These are phyloP conservation scores for Phytophthora sp. DNA, from an alignment of 352 stramenopile species.

Conservation along the genomic window DNA sequence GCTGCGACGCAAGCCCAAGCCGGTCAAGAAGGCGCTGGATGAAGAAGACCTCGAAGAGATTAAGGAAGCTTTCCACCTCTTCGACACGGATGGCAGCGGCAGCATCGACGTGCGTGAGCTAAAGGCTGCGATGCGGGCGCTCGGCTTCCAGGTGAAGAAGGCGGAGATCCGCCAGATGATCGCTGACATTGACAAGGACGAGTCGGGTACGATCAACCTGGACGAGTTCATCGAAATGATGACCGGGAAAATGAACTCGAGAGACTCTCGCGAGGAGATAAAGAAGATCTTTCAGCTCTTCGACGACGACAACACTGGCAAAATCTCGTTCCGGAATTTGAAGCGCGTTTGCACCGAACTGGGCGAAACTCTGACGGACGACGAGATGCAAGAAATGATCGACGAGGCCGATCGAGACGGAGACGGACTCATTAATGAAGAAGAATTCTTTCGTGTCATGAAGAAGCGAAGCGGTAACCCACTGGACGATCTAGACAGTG, in stretches of 20 bases:
- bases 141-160: constrained; percentile 95
- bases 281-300: constrained; percentile 96
- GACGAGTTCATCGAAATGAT: constrained; percentile 97
- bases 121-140: constrained; percentile 94
- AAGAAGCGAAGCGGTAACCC: constrained; percentile 94
- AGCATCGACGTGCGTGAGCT: constrained; percentile 93
- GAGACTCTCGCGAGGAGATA: constrained; percentile 92
- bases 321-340: constrained; percentile 95
- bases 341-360: constrained; percentile 93
- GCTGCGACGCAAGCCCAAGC: constrained; percentile 61
- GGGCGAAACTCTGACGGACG: constrained; percentile 70
- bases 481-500: constrained; percentile 90
- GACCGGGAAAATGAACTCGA: constrained; percentile 92
- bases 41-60: constrained; percentile 94
- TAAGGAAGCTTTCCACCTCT: constrained; percentile 94
- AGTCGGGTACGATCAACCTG: constrained; percentile 87
- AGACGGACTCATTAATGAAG: constrained; percentile 94
- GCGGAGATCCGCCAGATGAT: constrained; percentile 94
- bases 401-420: constrained; percentile 94
- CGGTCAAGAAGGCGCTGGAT: constrained; percentile 86
- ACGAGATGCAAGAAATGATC: constrained; percentile 95
- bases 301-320: constrained; percentile 94
- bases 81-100: constrained; percentile 92
- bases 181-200: constrained; percentile 94
- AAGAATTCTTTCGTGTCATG: constrained; percentile 97